Base-by-base conservation (phyloP, 2,329 filamentous ascomycete species). In the Trichophyton benhamiae region DNA sequence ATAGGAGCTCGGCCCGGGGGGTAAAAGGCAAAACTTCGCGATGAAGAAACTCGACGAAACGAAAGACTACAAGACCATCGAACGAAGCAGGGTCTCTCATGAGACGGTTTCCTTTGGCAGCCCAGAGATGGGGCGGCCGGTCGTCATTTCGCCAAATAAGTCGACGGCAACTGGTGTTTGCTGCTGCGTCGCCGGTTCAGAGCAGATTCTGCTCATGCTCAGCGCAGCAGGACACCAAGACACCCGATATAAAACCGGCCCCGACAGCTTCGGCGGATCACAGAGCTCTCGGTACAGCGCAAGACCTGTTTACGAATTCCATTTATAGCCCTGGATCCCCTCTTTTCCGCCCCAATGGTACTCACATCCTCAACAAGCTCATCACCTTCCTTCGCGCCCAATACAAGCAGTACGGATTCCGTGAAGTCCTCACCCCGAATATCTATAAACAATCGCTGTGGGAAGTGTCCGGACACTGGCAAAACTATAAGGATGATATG, bases 401-500 rank as follows among this genome's bases (percentile, higher is more conserved):
- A 71, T 95, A 95, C 70, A 83, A 87, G 27, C 83, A 85, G 65
- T 94, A 92, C 74, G 90, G 90, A 63, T 95, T 92, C 71, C 82
- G 91, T 66, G 90, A 95, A 72, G 90, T 95, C 65, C 85, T 95
- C 67, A 94, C 89, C 6, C 90, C 91, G 1, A 94, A 86, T 57
- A 94, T 95, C 70, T 95, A 94, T 79, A 95, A 95, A 71, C 89
- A 88, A 72, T 85, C 87, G 4, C 76, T 95, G 33, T 95, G 90
- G 91, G 85, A 88, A 68, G 86, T 85, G 66, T 94, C 89, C 0
- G 90, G 90, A 1, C 90, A 95, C 67, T 85, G 91, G 79, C 86
- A 92, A 61, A 95, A 95, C 72, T 95, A 95, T 75, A 86, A 88
- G 63, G 87, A 95, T 69, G 89, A 95, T 70, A 95, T 95, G 91